These are phyloP conservation scores for Leccinum subrobustum DNA, from an alignment of 1,284 basidiomycete species.

Conservation along the genomic window DNA sequence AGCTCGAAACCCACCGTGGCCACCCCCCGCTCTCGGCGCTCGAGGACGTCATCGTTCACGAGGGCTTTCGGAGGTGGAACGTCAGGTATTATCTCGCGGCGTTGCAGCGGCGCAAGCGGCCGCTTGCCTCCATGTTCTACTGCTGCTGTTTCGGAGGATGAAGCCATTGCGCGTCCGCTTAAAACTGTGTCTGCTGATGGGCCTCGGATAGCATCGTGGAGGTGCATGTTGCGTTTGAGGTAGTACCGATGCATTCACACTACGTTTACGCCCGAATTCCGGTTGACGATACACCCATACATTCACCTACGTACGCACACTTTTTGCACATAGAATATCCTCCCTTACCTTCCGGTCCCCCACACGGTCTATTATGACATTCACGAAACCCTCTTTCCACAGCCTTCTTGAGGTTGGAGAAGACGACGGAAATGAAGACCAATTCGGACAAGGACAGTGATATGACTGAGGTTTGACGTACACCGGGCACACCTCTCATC, in stretches of 20 bases:
- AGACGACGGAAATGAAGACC: background rate
- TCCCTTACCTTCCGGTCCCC: constrained; percentile 64
- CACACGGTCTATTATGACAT: constrained; percentile 56
- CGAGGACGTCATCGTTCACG: constrained; percentile 68
- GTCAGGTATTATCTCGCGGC: constrained; percentile 66
- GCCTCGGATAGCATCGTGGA: constrained; percentile 24
- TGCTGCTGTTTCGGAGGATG: background rate
- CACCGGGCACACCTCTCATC: background rate
- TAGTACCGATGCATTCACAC: constrained; percentile 29
- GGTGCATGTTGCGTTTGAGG: constrained; percentile 55
- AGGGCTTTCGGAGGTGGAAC: constrained; percentile 68
- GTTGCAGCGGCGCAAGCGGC: constrained; percentile 32
- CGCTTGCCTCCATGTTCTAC: background rate
- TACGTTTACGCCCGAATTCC: background rate
- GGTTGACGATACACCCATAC: background rate
- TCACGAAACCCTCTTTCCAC: constrained; percentile 38
- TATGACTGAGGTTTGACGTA: background rate
- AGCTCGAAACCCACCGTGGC: constrained; percentile 67
- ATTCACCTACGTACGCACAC: background rate
- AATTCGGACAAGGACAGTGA: background rate
- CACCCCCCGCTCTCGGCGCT: constrained; percentile 49
- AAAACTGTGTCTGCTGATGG: no score
- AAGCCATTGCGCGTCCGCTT: no score
- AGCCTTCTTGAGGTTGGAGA: background rate
- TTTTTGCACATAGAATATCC: constrained; percentile 47